Conservation (phyloP, 352 stramenopile genomes). For the Lagenidium sp. region DNA sequence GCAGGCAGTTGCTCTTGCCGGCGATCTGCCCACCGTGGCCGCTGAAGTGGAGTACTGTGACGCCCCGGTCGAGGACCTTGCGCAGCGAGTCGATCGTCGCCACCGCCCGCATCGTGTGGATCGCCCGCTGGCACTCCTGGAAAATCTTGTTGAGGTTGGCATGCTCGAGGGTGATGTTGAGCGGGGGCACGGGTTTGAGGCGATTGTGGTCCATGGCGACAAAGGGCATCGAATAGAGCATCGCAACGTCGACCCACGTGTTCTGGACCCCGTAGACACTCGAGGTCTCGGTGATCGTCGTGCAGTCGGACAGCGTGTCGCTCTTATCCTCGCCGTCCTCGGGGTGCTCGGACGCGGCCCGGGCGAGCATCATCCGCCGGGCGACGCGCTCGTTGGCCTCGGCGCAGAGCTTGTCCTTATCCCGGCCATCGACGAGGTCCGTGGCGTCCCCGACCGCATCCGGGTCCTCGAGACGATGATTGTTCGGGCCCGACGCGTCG, state of each 20-base stretch:
- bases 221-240: constrained; percentile 69
- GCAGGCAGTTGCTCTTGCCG: constrained; percentile 52
- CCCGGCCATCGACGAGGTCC: constrained; percentile 11
- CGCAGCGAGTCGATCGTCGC: constrained; percentile 64
- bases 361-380: constrained; percentile 34
- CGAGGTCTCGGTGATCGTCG: constrained; percentile 53
- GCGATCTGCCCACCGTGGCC: constrained; percentile 57
- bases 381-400: constrained; percentile 60
- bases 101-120: constrained; percentile 67
- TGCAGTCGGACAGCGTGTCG: constrained; percentile 70
- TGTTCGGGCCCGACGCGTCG: too few relatives aligned
- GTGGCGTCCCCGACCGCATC: constrained; percentile 7
- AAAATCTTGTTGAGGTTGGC: constrained; percentile 68
- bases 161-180: constrained; percentile 67
- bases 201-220: constrained; percentile 29
- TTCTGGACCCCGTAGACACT: constrained; percentile 72
- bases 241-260: constrained; percentile 72
- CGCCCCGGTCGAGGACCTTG: constrained; percentile 67
- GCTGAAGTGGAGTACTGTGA: constrained; percentile 75
- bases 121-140: constrained; percentile 52
- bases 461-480: background rate
- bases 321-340: constrained; percentile 56
- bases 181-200: constrained; percentile 45
- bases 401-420: too few relatives aligned
- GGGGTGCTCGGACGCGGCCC: constrained; percentile 9